Evolutionary conservation across 805 yeast genomes (phyloP).

Genomic region (Teunomyces funiuensis): DNA sequence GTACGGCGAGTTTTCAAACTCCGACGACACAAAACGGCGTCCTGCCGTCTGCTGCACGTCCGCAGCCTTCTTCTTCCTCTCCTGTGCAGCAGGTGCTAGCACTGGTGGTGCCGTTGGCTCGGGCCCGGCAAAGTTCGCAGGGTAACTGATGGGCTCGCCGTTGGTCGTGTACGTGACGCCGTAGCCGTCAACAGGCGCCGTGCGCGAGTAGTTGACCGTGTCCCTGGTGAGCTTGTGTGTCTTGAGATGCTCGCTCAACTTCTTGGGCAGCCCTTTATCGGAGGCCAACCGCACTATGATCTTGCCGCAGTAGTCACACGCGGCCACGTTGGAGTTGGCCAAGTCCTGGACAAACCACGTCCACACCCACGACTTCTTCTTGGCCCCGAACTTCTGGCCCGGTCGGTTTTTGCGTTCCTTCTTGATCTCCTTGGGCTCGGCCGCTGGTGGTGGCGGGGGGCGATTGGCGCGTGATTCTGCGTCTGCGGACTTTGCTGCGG

Average conservation of each 20-base stretch:
- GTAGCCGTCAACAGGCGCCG: slow-evolving; percentile 38
- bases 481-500: neutral
- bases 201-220: slow-evolving; percentile 41
- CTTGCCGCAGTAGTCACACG: slow-evolving; percentile 55
- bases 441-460: neutral
- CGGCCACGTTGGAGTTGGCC: slow-evolving; percentile 48
- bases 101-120: slow-evolving; percentile 4
- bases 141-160: slow-evolving; percentile 28
- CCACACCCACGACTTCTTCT: slow-evolving; percentile 65
- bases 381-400: slow-evolving; percentile 59
- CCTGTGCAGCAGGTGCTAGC: slow-evolving; percentile 4
- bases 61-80: slow-evolving; percentile 5
- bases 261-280: slow-evolving; percentile 62
- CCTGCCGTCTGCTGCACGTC: neutral
- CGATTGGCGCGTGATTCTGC: neutral
- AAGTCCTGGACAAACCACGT: slow-evolving; percentile 57
- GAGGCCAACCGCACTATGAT: slow-evolving; percentile 46
- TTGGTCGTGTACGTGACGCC: slow-evolving; percentile 34
- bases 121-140: slow-evolving; percentile 13
- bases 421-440: slow-evolving; percentile 11
- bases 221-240: slow-evolving; percentile 50
- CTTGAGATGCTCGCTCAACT: slow-evolving; percentile 54
- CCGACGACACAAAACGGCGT: slow-evolving; percentile 22
- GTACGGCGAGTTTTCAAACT: slow-evolving; percentile 45
- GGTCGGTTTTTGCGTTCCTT: slow-evolving; percentile 45